Conservation (phyloP, 2,329 filamentous ascomycete genomes). For the Cladosporium sp. region DNA sequence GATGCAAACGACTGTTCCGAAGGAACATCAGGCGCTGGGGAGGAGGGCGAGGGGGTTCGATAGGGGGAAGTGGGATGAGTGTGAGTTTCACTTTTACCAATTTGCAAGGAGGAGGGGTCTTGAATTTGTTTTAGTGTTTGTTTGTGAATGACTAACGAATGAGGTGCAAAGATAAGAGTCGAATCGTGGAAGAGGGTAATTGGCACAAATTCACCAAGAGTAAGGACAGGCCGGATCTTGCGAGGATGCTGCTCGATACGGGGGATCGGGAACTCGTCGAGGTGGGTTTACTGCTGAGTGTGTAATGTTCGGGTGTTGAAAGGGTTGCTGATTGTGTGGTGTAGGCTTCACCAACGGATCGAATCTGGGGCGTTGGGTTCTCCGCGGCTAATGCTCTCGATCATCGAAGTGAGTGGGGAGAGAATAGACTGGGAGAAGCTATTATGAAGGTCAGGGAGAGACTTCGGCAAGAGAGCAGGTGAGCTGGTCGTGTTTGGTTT, state of each 20-base stretch:
- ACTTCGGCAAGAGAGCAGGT: conserved; percentile 41
- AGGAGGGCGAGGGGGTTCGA: conserved; percentile 53
- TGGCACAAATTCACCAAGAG: conserved; percentile 55
- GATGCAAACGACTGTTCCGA: conserved; percentile 45
- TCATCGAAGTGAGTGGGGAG: conserved; percentile 53
- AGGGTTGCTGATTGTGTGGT: background rate
- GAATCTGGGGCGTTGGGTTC: conserved; percentile 65
- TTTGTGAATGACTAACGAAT: too few species aligned
- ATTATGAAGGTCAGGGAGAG: conserved; percentile 55
- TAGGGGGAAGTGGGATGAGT: conserved; percentile 46
- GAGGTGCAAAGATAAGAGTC: conserved; percentile 48
- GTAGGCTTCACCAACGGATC: conserved; percentile 50
- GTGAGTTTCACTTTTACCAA: too few species aligned
- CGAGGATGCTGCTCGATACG: conserved; percentile 51
- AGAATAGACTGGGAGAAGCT: conserved; percentile 61
- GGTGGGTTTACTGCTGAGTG: conserved; percentile 40
- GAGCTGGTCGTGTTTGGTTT: background rate
- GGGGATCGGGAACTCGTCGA: conserved; percentile 60
- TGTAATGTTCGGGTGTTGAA: too few species aligned
- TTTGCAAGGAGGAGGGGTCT: conserved; percentile 10
- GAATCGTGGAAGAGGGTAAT: conserved; percentile 56
- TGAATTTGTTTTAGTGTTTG: background rate
- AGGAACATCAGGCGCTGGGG: conserved; percentile 51
- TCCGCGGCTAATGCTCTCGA: conserved; percentile 45
- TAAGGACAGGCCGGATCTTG: conserved; percentile 41